These are phyloP conservation scores for Penicillium fimorum DNA, from an alignment of 495 filamentous ascomycete species.

Conservation along the genomic window DNA sequence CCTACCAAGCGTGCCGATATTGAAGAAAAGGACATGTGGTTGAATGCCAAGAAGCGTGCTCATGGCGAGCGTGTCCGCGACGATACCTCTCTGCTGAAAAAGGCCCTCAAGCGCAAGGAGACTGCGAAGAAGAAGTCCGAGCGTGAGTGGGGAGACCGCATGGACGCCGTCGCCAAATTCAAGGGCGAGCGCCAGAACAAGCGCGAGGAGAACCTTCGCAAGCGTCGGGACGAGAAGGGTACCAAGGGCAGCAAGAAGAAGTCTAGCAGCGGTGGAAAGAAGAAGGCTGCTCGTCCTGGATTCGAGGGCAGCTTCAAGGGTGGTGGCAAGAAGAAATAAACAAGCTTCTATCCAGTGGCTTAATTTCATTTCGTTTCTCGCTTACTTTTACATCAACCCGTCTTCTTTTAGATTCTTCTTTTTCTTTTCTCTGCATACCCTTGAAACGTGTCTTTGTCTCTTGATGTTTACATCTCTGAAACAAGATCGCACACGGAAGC, in stretches of 20 bases:
- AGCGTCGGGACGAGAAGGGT: slow-evolving; percentile 75
- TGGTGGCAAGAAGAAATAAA: slow-evolving; percentile 47
- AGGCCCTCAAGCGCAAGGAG: slow-evolving; percentile 91
- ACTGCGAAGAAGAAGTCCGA: slow-evolving; percentile 84
- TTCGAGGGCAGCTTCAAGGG: slow-evolving; percentile 90
- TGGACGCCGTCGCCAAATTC: slow-evolving; percentile 69
- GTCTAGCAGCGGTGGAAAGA: slow-evolving; percentile 52
- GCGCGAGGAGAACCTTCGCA: slow-evolving; percentile 81
- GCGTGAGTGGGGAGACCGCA: slow-evolving; percentile 82
- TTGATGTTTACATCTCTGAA: not conserved
- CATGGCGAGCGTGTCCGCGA: slow-evolving; percentile 90
- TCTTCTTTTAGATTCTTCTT: slow-evolving; percentile 10
- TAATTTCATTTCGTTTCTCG: slow-evolving; percentile 15
- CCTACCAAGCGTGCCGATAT: slow-evolving; percentile 78
- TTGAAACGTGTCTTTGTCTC: slow-evolving; percentile 2
- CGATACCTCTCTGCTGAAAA: slow-evolving; percentile 85
- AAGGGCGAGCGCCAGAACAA: slow-evolving; percentile 81
- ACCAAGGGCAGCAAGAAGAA: slow-evolving; percentile 63
- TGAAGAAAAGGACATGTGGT: slow-evolving; percentile 90
- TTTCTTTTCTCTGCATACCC: slow-evolving; percentile 5
- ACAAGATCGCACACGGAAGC: slow-evolving; percentile 18
- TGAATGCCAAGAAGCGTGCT: slow-evolving; percentile 83
- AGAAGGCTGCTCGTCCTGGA: slow-evolving; percentile 66
- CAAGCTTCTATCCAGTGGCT: slow-evolving; percentile 32
- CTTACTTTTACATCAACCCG: not conserved